These are phyloP conservation scores for Xylaria palmicola DNA, from an alignment of 495 filamentous ascomycete genomes.

Conservation along the genomic window DNA sequence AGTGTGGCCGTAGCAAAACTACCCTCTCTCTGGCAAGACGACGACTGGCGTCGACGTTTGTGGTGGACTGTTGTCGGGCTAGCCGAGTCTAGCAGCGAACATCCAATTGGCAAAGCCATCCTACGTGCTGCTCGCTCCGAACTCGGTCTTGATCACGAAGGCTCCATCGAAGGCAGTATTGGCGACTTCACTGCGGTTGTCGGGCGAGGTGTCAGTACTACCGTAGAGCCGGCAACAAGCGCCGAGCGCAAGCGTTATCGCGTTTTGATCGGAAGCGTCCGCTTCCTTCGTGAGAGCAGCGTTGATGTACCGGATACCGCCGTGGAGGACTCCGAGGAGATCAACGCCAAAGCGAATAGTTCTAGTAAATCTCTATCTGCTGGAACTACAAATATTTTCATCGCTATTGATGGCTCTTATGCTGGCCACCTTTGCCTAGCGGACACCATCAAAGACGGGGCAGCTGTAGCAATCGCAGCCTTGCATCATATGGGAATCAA, in stretches of 20 bases:
- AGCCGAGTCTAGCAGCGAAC: conserved; percentile 90
- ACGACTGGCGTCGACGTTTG: conserved; percentile 65
- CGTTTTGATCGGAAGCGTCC: conserved; percentile 79
- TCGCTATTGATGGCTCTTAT: conserved; percentile 79
- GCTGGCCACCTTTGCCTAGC: conserved; percentile 78
- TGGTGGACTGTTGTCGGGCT: conserved; percentile 97
- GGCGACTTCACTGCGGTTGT: conserved; percentile 82
- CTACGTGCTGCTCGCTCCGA: conserved; percentile 67
- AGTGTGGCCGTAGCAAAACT: conserved; percentile 71
- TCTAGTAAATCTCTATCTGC: conserved; percentile 35
- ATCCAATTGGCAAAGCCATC: conserved; percentile 89
- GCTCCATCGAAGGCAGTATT: conserved; percentile 74
- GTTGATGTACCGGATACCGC: conserved; percentile 64
- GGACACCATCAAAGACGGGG: conserved; percentile 87
- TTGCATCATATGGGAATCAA: conserved; percentile 80
- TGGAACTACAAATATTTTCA: conserved; percentile 86
- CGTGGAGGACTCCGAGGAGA: conserved; percentile 53
- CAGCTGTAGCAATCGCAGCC: conserved; percentile 78
- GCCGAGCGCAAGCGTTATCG: conserved; percentile 66
- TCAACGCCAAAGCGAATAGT: conserved; percentile 46
- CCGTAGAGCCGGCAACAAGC: conserved; percentile 71
- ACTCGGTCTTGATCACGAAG: conserved; percentile 69
- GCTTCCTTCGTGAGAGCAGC: conserved; percentile 67
- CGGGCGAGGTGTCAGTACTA: conserved; percentile 80
- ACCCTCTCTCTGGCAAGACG: conserved; percentile 65